Conservation (phyloP, 2,329 filamentous ascomycete species). For the Penicillium sp. region DNA sequence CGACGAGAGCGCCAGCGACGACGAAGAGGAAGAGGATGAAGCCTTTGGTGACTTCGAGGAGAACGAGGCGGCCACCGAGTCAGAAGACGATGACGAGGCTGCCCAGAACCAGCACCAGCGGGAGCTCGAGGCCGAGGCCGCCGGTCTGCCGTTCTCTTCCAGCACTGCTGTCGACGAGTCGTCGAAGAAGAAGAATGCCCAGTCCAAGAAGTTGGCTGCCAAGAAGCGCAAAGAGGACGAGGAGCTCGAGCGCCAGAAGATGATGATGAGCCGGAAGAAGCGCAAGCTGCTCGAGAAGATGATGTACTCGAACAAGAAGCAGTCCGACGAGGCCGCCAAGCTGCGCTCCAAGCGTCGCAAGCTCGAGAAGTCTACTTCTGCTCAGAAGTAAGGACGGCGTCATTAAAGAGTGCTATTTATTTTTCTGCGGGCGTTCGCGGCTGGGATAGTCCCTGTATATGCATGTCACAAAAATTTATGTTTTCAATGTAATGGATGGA, state of each 20-base stretch:
- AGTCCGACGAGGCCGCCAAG: constrained; percentile 83
- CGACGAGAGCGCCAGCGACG: constrained; percentile 26
- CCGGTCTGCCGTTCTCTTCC: constrained; percentile 54
- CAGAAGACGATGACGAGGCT: constrained; percentile 57
- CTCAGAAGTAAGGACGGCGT: constrained; percentile 25
- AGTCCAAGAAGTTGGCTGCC: constrained; percentile 64
- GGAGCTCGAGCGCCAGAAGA: constrained; percentile 87
- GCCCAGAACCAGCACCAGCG: constrained; percentile 69
- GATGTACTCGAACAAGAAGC: constrained; percentile 90
- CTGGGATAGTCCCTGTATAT: constrained; percentile 27
- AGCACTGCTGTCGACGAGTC: constrained; percentile 53
- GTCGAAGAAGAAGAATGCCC: constrained; percentile 65
- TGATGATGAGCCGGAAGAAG: constrained; percentile 98
- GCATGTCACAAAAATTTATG: constrained; percentile 26
- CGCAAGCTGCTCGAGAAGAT: constrained; percentile 97
- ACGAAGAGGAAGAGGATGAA: constrained; percentile 44
- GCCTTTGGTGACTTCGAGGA: constrained; percentile 51
- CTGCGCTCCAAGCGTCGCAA: constrained; percentile 85
- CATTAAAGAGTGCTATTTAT: constrained; percentile 12
- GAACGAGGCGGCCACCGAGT: constrained; percentile 42
- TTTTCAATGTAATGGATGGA: not conserved
- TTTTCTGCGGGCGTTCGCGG: constrained; percentile 19
- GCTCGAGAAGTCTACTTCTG: constrained; percentile 59
- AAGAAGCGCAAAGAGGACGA: constrained; percentile 67
- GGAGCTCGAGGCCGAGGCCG: constrained; percentile 88